Base-by-base conservation (phyloP, 106 monocot genomes). In the Allium cepa region DNA sequence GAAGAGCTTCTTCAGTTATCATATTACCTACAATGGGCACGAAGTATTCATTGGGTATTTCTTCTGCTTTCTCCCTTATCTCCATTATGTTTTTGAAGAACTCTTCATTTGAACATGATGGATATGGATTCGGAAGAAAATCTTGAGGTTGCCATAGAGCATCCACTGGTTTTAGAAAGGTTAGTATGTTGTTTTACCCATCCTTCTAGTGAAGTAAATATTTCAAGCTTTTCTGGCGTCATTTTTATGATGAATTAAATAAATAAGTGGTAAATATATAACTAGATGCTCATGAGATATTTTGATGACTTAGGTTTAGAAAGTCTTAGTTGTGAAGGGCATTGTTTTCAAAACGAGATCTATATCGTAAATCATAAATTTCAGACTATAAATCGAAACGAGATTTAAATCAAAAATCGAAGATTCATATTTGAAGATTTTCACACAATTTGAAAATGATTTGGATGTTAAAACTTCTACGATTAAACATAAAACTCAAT, bases 11-110 rank as follows among this genome's bases (percentile, higher is more conserved):
- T 48, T 67, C 67, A 5, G 74, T 75, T 27, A 75, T 57, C 74
- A 75, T 75, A 59, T 75, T 67, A 17, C 74, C 74, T 6, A 67
- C 74, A 18, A 75, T 11, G 53, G 55, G 58, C 56, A 75, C 74
- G 0, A 16, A 48, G 59, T 67, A 50, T 14, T 66, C 74, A 26
- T 75, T 65, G 26, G 74, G 67, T 7, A 75, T 49, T 16, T 46
- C 58, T 9, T n/a, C 26, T 4, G 74, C 66, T 5, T 59, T 17
- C 49, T 7, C 59, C 10, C 66, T 57, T 7, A 75, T 22, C 8
- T 67, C 74, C 14, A 12, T 45, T 13, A 66, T 26, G 12, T 3
- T 15, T 8, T 56, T 67, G 47, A 49, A 47, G 66, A 67, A 75
- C 11, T 57, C 67, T 8, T 75, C 74, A 36, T 66, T 52, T 11